A percentile compares a stretch with the other conserved stretches of the same genome.
Conservation (phyloP, 2,329 filamentous ascomycete genomes). For the Talaromyces pinophilus region DNA sequence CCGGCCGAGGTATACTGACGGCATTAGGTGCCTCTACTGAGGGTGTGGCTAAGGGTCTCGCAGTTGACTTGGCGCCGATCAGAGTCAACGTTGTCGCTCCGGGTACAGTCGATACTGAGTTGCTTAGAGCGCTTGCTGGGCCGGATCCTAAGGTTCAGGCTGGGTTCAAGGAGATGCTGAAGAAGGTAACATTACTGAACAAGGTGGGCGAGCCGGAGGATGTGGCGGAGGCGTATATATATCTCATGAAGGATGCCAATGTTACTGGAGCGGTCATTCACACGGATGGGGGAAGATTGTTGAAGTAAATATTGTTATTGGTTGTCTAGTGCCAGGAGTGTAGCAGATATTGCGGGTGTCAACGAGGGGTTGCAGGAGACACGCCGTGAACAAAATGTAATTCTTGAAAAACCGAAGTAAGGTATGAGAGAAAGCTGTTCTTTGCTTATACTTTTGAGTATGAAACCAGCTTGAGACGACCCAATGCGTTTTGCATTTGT, state of each 20-base stretch:
- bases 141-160: constrained; percentile 14
- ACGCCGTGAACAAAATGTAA: too few species aligned
- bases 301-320: constrained; percentile 27
- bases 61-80: constrained; percentile 63
- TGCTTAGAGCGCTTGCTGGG: constrained; percentile 12
- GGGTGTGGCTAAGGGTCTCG: constrained; percentile 58
- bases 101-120: constrained; percentile 53
- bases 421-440: too few species aligned
- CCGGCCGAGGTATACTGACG: constrained; percentile 31
- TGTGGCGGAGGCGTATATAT: neutral
- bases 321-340: neutral
- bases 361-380: too few species aligned
- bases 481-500: too few species aligned
- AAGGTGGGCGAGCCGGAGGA: neutral
- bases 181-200: neutral
- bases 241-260: neutral
- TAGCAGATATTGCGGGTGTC: too few species aligned
- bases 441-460: too few species aligned
- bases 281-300: neutral
- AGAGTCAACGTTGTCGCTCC: constrained; percentile 64
- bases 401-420: too few species aligned
- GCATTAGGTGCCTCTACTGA: constrained; percentile 41
- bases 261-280: neutral
- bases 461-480: too few species aligned
- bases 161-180: constrained; percentile 9